These are phyloP conservation scores for Chondrostereum purpureum DNA, from an alignment of 1,284 basidiomycete species.

Conservation along the genomic window DNA sequence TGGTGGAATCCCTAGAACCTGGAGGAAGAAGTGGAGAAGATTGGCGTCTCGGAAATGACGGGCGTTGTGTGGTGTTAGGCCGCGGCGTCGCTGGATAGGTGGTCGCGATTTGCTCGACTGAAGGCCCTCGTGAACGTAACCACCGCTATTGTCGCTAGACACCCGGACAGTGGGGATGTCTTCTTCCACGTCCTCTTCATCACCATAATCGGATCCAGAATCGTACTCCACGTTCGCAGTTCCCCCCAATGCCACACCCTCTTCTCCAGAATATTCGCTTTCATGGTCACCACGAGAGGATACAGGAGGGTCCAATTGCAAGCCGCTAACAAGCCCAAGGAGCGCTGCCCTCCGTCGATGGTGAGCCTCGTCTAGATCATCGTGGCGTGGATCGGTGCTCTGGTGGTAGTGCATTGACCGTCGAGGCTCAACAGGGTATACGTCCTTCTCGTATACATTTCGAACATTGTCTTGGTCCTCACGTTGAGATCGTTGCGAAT, in stretches of 20 bases:
- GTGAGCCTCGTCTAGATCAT: constrained; percentile 15
- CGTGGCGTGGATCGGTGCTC: constrained; percentile 4
- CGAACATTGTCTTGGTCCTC: constrained; percentile 6
- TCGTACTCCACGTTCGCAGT: constrained; percentile 24
- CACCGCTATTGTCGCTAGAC: not conserved
- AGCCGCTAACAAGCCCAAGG: constrained; percentile 35
- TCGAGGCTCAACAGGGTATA: constrained; percentile 1
- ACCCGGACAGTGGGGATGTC: not conserved
- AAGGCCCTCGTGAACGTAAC: not conserved
- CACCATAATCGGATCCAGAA: constrained; percentile 23
- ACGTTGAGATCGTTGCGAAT: not conserved
- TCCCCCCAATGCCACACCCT: constrained; percentile 32
- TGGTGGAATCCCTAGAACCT: constrained; percentile 2
- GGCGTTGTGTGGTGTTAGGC: constrained; percentile 1
- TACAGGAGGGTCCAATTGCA: constrained; percentile 24
- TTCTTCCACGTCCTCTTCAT: constrained; percentile 12
- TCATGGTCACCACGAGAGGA: constrained; percentile 2
- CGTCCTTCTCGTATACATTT: constrained; percentile 16
- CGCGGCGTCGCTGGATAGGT: not conserved
- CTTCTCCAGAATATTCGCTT: constrained; percentile 24
- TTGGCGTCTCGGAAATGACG: not conserved
- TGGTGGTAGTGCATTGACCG: not conserved
- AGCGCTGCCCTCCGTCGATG: constrained; percentile 33
- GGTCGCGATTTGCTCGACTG: not conserved
- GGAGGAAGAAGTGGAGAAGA: not conserved